These are phyloP conservation scores for Simplicillium aogashimaense DNA, from an alignment of 2,329 filamentous ascomycete genomes.

Conservation along the genomic window DNA sequence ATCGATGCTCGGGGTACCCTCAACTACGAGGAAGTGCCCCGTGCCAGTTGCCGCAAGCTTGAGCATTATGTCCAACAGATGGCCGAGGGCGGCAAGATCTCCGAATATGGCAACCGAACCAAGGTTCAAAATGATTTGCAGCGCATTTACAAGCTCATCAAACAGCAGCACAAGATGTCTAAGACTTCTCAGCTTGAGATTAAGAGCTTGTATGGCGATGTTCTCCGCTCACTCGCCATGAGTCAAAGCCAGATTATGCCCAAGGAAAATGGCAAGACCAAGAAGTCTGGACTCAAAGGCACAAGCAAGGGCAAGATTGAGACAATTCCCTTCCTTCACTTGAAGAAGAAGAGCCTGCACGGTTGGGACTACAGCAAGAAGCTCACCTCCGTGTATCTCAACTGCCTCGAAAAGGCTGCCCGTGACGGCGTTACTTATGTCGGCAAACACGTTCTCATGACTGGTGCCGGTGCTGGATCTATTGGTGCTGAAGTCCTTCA, in stretches of 20 bases:
- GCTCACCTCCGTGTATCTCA: slow-evolving; percentile 84
- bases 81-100: slow-evolving; percentile 97
- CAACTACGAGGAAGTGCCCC: slow-evolving; percentile 79
- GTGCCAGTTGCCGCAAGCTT: slow-evolving; percentile 85
- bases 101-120: slow-evolving; percentile 94
- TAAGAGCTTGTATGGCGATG: slow-evolving; percentile 87
- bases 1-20: slow-evolving; percentile 88
- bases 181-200: slow-evolving; percentile 96
- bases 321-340: slow-evolving; percentile 93
- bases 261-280: slow-evolving; percentile 64
- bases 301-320: slow-evolving; percentile 83
- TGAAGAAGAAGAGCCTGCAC: slow-evolving; percentile 87
- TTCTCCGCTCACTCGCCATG: slow-evolving; percentile 90
- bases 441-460: slow-evolving; percentile 96
- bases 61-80: slow-evolving; percentile 98
- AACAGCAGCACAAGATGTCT: slow-evolving; percentile 94
- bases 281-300: slow-evolving; percentile 40
- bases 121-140: slow-evolving; percentile 96
- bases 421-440: slow-evolving; percentile 82
- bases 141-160: slow-evolving; percentile 96
- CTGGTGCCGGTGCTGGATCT: slow-evolving; percentile 91
- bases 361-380: slow-evolving; percentile 99
- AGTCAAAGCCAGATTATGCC: slow-evolving; percentile 96
- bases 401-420: slow-evolving; percentile 83
- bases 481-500: slow-evolving; percentile 96